Percentiles rank a stretch among this genome's conserved stretches.
Conservation (phyloP, 73 alveolate genomes). For the Diophrys sp. region DNA sequence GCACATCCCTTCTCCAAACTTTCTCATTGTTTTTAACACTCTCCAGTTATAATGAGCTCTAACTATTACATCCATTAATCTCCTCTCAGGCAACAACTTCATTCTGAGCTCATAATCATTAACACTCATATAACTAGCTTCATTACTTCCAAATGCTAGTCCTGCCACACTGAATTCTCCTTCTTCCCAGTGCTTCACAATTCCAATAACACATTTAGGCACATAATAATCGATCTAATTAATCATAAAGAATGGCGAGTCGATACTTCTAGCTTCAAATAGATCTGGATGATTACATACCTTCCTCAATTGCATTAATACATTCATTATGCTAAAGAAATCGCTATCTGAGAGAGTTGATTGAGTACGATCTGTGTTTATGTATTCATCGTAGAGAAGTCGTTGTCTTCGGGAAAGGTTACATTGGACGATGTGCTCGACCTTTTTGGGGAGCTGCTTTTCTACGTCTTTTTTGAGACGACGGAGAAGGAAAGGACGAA, state of each 20-base stretch:
- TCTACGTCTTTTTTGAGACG: conserved; percentile 98
- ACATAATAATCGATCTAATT: conserved; percentile 16
- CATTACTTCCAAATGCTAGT: not conserved
- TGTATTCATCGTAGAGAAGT: conserved; percentile 96
- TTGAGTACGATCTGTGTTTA: conserved; percentile 85
- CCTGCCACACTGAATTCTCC: not conserved
- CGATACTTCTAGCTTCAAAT: conserved; percentile 95
- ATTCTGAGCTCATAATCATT: not conserved
- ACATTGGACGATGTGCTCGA: conserved; percentile 93
- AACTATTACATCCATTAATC: not conserved
- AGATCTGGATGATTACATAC: conserved; percentile 99
- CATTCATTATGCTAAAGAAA: conserved; percentile 94
- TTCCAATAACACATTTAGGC: conserved; percentile 33
- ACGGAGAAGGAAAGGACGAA: conserved; percentile 96
- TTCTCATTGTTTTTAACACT: not conserved
- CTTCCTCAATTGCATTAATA: conserved; percentile 95
- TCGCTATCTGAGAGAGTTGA: conserved; percentile 78
- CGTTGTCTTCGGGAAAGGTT: conserved; percentile 95
- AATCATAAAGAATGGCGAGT: conserved; percentile 70
- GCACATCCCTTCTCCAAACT: not conserved
- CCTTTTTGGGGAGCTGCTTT: conserved; percentile 95
- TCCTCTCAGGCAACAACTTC: not conserved
- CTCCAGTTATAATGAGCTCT: not conserved
- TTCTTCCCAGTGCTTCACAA: conserved; percentile 87
- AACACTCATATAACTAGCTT: not conserved